A percentile compares a stretch with the other conserved stretches of the same genome.
phyloP scores from a whole-genome alignment of 768 basidiomycete species.

The Auricularia cornea region DNA sequence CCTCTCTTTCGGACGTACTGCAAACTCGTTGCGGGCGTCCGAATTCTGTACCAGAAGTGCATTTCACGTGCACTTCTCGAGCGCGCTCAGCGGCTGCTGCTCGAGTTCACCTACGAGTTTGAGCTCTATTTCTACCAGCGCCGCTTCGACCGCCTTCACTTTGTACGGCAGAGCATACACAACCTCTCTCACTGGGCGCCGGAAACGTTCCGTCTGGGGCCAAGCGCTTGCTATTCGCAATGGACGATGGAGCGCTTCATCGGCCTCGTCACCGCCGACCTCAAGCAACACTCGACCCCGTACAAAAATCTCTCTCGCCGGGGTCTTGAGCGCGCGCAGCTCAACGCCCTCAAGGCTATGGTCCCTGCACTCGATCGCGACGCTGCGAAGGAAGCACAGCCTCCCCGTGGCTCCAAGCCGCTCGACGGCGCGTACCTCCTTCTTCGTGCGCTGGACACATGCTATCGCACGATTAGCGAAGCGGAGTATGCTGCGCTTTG shows the following conservation, averaged over 20 bases:
- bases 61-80: conserved; percentile 13
- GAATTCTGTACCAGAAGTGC: conserved; percentile 18
- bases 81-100: conserved; percentile 17
- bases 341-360: conserved; percentile 3
- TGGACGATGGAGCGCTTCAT: conserved; percentile 21
- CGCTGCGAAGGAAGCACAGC: too few species aligned
- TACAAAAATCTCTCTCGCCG: neutral
- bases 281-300: conserved; percentile 1
- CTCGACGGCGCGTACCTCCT: too few species aligned
- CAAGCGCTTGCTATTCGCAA: conserved; percentile 17
- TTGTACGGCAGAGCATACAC: conserved; percentile 27
- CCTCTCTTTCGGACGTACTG: conserved; percentile 18
- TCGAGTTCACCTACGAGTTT: conserved; percentile 24
- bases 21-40: conserved; percentile 20
- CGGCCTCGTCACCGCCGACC: neutral
- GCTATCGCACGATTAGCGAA: too few species aligned
- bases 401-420: too few species aligned
- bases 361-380: neutral
- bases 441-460: too few species aligned
- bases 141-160: conserved; percentile 21
- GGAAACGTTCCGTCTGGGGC: conserved; percentile 19
- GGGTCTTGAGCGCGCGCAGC: neutral
- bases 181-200: conserved; percentile 19
- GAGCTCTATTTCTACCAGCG: conserved; percentile 28
- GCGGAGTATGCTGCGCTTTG: too few species aligned